phyloP scores from a whole-genome alignment of 257 asterid species.

The Schizonepeta tenuifolia region DNA sequence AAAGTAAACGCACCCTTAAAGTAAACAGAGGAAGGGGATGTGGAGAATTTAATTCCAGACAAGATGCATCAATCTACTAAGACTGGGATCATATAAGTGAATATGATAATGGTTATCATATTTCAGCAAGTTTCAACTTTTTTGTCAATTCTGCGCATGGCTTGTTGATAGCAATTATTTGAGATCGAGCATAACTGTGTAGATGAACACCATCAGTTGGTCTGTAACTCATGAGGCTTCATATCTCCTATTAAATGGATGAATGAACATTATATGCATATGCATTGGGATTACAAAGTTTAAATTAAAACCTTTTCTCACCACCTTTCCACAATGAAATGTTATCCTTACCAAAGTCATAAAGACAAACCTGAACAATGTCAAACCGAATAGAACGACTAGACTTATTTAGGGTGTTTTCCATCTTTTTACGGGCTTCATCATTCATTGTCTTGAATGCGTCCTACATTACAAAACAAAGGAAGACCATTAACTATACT shows the following conservation, averaged over 20 bases:
- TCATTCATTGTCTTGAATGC: constrained; percentile 90
- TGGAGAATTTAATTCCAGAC: not conserved
- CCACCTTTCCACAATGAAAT: constrained; percentile 3
- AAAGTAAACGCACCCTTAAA: no score
- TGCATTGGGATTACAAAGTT: not conserved
- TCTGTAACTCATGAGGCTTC: constrained; percentile 14
- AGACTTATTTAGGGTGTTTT: constrained; percentile 44
- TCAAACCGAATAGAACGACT: constrained; percentile 61
- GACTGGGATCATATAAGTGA: constrained; percentile 3
- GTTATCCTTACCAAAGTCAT: constrained; percentile 11
- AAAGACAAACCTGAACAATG: constrained; percentile 61
- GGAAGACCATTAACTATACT: constrained; percentile 13
- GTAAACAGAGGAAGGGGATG: not conserved
- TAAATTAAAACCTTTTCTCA: constrained; percentile 10
- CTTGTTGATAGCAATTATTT: not conserved
- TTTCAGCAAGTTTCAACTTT: not conserved
- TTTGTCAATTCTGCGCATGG: not conserved
- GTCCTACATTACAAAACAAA: constrained; percentile 56
- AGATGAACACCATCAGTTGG: constrained; percentile 23
- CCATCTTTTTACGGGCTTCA: constrained; percentile 56
- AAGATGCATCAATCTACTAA: not conserved
- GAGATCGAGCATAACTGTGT: constrained; percentile 1
- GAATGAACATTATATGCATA: not conserved
- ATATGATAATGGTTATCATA: not conserved
- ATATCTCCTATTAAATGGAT: constrained; percentile 8